Evolutionary conservation across 116 monocot genomes (phyloP), one percentile per base, ranked within the genome.

Genomic region (Papilionanthe hybrid): DNA sequence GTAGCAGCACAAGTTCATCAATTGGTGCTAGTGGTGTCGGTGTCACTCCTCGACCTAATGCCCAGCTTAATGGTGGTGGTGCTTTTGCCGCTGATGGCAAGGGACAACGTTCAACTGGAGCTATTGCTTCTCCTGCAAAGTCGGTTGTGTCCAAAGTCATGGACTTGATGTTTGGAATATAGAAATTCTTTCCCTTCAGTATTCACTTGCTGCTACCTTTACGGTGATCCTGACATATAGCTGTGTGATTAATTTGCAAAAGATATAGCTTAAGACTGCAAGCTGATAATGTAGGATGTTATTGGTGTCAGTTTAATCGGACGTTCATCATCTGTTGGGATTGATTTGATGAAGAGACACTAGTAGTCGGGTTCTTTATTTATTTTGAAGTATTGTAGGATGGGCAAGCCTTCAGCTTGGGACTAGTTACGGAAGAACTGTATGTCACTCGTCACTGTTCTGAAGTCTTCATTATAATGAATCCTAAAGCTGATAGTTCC

Each of bases 161-260:
- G 80, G 94, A 96, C 79, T 80, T 96, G 81, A 87, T 96, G 86
- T 96, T 96, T 80, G 96, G 96, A 10, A 81, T 90, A 65, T 90
- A 75, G 43, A 49, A 9, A 37, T 71, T 27, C 28, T 4, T 53
- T 53, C 53, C 53, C 17, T 53, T 53, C 15, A 53, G 18, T 53
- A 53, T 53, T 13, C 17, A 17, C 17, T 53, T 53, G 13, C 15
- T 53, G 53, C 53, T 53, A 15, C 17, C 53, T 45, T 45, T 45
- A 0, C 45, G 10, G 45, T 6, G 45, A 45, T 45, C 5, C 45
- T 10, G 10, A 45, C 45, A 45, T 45, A 45, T 5, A 45, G 45
- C 10, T 4, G 15, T 53, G 53, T 17, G 53, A 53, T 53, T 53
- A 15, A 13, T 12, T 50, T 50, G 53, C 15, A 50, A 15, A 15